Evolutionary conservation across 2,329 filamentous ascomycete species (phyloP).

Genomic region (Thermothelomyces thermophilus): DNA sequence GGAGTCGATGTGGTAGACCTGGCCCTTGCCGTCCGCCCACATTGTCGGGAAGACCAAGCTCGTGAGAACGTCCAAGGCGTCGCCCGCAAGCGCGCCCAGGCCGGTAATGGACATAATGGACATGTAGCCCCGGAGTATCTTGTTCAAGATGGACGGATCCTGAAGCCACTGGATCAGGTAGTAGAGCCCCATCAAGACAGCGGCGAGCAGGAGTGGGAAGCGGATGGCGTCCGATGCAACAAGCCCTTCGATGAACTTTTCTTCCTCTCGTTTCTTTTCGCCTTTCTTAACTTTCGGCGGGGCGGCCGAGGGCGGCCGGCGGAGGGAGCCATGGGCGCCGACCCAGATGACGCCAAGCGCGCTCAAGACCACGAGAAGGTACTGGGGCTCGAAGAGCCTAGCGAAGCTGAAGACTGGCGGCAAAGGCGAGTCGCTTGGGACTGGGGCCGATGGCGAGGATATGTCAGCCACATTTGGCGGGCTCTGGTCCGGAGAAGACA

Average conservation of each 20-base stretch:
- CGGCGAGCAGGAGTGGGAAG: slow-evolving; percentile 72
- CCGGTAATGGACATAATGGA: slow-evolving; percentile 72
- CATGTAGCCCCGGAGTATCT: slow-evolving; percentile 77
- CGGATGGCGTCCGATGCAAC: slow-evolving; percentile 74
- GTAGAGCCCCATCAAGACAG: slow-evolving; percentile 68
- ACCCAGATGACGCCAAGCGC: slow-evolving; percentile 79
- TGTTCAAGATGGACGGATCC: slow-evolving; percentile 74
- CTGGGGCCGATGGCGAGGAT: slow-evolving; percentile 1
- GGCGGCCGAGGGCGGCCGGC: slow-evolving; percentile 72
- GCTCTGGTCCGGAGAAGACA: slow-evolving; percentile 10
- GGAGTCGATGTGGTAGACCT: slow-evolving; percentile 41
- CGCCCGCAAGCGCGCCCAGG: slow-evolving; percentile 65
- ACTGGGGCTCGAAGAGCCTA: slow-evolving; percentile 28
- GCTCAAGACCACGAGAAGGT: slow-evolving; percentile 49
- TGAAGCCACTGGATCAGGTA: slow-evolving; percentile 84
- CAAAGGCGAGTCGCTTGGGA: neutral
- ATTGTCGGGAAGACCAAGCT: slow-evolving; percentile 67
- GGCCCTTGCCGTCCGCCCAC: slow-evolving; percentile 47
- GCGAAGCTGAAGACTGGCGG: slow-evolving; percentile 9
- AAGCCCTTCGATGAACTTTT: slow-evolving; percentile 54
- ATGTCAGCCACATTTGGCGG: slow-evolving; percentile 5
- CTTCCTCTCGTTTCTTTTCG: slow-evolving; percentile 43
- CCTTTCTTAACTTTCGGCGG: slow-evolving; percentile 44
- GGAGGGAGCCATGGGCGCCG: slow-evolving; percentile 77
- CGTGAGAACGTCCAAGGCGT: slow-evolving; percentile 56